These are phyloP conservation scores for Pleurotus sapidus DNA, from an alignment of 768 basidiomycete species.

Conservation along the genomic window DNA sequence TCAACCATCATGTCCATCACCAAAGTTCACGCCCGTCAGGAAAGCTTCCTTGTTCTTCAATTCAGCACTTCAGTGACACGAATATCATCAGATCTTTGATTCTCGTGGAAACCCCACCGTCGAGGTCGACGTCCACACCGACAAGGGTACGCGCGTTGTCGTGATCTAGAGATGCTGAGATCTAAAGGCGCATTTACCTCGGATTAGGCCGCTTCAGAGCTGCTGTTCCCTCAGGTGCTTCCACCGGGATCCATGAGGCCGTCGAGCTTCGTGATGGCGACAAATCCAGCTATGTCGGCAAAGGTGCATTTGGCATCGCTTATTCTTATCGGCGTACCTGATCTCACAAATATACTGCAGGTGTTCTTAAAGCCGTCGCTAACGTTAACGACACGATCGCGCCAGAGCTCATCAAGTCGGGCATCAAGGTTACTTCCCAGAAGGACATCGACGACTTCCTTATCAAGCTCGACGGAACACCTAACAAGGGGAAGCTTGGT, in stretches of 20 bases:
- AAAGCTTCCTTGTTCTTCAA: slow-evolving; percentile 25
- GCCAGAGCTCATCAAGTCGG: slow-evolving; percentile 82
- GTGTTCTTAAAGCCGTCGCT: slow-evolving; percentile 89
- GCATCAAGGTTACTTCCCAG: slow-evolving; percentile 82
- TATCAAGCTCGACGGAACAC: slow-evolving; percentile 95
- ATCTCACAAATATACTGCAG: slow-evolving; percentile 34
- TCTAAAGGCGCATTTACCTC: not conserved
- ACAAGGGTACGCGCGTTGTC: slow-evolving; percentile 56
- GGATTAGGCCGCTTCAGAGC: slow-evolving; percentile 84
- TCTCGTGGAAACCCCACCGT: slow-evolving; percentile 98
- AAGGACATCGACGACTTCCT: slow-evolving; percentile 97
- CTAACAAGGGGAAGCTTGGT: slow-evolving; percentile 99
- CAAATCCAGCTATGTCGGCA: slow-evolving; percentile 91
- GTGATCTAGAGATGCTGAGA: not conserved
- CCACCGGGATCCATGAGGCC: slow-evolving; percentile 97
- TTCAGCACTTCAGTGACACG: slow-evolving; percentile 3
- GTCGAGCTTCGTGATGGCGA: slow-evolving; percentile 98
- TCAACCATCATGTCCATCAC: slow-evolving; percentile 78
- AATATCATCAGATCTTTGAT: slow-evolving; percentile 84
- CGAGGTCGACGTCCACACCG: slow-evolving; percentile 88
- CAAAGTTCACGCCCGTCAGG: slow-evolving; percentile 92
- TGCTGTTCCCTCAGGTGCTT: slow-evolving; percentile 96
- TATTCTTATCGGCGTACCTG: slow-evolving; percentile 3
- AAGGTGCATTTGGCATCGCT: slow-evolving; percentile 55
- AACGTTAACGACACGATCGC: slow-evolving; percentile 94